These are phyloP conservation scores for Coemansia sp. DNA, from an alignment of 192 early-diverging fungal genomes.

Conservation along the genomic window DNA sequence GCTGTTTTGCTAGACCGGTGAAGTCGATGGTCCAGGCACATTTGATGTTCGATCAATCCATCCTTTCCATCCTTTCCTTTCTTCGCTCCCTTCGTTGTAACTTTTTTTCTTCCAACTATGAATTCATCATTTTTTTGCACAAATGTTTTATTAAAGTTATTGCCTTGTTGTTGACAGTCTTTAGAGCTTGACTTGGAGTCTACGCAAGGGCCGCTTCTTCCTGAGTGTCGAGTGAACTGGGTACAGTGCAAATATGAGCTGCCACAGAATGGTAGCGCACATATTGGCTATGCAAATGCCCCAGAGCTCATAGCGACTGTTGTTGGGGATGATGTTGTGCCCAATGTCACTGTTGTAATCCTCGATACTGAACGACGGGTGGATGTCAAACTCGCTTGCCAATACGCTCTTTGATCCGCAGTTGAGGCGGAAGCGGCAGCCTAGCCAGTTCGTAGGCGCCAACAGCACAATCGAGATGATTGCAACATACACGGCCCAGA, in stretches of 20 bases:
- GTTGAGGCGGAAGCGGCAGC: slow-evolving; percentile 69
- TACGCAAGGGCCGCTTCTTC: slow-evolving; percentile 55
- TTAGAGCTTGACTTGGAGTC: slow-evolving; percentile 55
- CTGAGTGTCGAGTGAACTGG: slow-evolving; percentile 53
- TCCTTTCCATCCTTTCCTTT: not conserved
- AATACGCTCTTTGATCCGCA: slow-evolving; percentile 57
- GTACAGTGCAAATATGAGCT: slow-evolving; percentile 56
- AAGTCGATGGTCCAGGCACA: too few species aligned
- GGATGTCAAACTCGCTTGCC: slow-evolving; percentile 25
- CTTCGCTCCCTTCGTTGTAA: slow-evolving; percentile 3
- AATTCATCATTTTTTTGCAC: slow-evolving; percentile 7
- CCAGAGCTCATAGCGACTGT: slow-evolving; percentile 63
- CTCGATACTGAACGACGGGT: slow-evolving; percentile 40
- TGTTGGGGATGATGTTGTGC: slow-evolving; percentile 58
- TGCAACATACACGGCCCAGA: slow-evolving; percentile 57
- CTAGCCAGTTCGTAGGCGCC: slow-evolving; percentile 61
- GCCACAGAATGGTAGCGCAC: slow-evolving; percentile 46
- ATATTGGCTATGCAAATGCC: slow-evolving; percentile 55
- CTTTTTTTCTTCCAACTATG: not conserved
- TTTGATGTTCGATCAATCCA: not conserved
- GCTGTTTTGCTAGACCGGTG: not conserved
- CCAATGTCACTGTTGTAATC: slow-evolving; percentile 62
- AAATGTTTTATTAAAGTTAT: not conserved
- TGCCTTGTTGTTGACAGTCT: not conserved
- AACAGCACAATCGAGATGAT: slow-evolving; percentile 59